Conservation (phyloP, 495 filamentous ascomycete genomes). For the Echria macrotheca region DNA sequence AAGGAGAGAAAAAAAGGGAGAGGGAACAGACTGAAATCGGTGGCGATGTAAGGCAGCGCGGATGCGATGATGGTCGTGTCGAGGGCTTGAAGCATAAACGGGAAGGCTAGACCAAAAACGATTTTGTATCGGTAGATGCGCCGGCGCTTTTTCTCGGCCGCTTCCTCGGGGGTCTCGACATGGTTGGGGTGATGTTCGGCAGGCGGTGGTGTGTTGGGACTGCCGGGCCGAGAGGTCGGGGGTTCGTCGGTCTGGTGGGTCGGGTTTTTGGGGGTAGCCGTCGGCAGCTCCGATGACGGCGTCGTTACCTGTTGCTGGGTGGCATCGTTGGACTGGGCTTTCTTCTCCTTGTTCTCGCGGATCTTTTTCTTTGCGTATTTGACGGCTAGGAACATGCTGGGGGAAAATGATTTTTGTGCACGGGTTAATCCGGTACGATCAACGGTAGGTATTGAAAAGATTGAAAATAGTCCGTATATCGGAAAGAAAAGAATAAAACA, state of each 20-base stretch:
- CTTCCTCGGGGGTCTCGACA: constrained; percentile 8
- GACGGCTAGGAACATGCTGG: constrained; percentile 19
- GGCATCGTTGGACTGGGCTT: not conserved
- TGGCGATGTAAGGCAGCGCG: constrained; percentile 54
- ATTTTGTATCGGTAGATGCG: constrained; percentile 48
- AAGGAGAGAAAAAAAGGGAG: not conserved
- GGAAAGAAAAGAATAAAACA: no score
- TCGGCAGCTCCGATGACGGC: not conserved
- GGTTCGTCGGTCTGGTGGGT: not conserved
- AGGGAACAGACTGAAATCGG: constrained; percentile 47
- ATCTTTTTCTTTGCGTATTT: constrained; percentile 19
- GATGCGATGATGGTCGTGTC: constrained; percentile 58
- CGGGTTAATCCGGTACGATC: no score
- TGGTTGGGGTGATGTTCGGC: no score
- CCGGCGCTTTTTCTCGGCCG: constrained; percentile 14
- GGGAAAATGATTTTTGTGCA: no score
- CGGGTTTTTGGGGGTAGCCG: not conserved
- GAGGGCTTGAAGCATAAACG: constrained; percentile 47
- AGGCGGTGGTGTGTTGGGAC: no score
- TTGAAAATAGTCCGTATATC: no score
- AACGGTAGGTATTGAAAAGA: not conserved
- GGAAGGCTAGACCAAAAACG: constrained; percentile 46
- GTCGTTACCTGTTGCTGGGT: not conserved
- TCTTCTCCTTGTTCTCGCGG: constrained; percentile 3
- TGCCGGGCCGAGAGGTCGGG: no score